Conservation (phyloP, 140 eudicot genomes). For the Anethum foeniculum region DNA sequence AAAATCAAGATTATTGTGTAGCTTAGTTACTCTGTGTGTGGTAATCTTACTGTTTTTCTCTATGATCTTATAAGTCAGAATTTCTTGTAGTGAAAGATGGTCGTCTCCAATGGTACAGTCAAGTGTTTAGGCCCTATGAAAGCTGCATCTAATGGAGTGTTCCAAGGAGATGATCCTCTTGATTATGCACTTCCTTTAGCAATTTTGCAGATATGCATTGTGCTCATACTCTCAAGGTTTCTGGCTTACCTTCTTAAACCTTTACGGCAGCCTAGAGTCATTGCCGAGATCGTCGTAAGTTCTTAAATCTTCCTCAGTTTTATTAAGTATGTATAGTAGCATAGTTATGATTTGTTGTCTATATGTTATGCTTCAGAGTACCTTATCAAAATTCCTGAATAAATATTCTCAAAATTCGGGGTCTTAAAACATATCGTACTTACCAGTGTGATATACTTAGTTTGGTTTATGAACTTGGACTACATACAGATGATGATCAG, state of each 20-base stretch:
- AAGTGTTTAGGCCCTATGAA: neutral
- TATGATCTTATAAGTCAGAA: neutral
- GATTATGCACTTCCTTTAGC: slow-evolving; percentile 9
- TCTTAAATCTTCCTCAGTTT: neutral
- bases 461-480: neutral
- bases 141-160: slow-evolving; percentile 11
- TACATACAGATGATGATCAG: neutral
- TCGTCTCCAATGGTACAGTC: neutral
- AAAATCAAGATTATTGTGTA: neutral
- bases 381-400: neutral
- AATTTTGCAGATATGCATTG: slow-evolving; percentile 1
- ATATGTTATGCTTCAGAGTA: neutral
- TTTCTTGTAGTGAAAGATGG: neutral
- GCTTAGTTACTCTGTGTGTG: neutral
- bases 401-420: neutral
- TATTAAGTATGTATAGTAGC: neutral
- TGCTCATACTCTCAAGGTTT: slow-evolving; percentile 1
- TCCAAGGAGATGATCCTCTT: slow-evolving; percentile 7
- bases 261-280: slow-evolving; percentile 5
- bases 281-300: slow-evolving; percentile 9
- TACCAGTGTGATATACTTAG: neutral
- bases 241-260: slow-evolving; percentile 13
- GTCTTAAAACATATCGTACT: neutral
- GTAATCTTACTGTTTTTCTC: neutral
- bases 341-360: neutral